Evolutionary conservation across 140 eudicot species (phyloP).

Genomic region (Bidens hawaiensis): DNA sequence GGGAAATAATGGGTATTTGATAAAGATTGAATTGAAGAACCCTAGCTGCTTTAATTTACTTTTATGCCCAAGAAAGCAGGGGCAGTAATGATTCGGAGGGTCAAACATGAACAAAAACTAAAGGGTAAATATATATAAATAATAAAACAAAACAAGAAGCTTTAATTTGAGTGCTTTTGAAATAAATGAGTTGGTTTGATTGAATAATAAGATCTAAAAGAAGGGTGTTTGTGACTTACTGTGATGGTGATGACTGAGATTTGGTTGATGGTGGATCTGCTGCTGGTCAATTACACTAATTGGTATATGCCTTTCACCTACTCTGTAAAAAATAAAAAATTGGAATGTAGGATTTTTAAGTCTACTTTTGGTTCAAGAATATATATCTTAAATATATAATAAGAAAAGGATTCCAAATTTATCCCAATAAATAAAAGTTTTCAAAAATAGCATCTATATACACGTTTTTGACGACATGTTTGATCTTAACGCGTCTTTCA

Average conservation of each 20-base stretch:
- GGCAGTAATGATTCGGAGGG: slow-evolving; percentile 60
- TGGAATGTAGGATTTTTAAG: too few species aligned
- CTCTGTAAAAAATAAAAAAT: slow-evolving; percentile 2
- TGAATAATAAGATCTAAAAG: slow-evolving; percentile 37
- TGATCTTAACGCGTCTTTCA: too few species aligned
- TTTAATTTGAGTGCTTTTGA: slow-evolving; percentile 30
- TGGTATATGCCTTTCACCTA: slow-evolving; percentile 21
- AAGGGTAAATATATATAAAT: slow-evolving; percentile 11
- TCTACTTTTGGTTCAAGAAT: too few species aligned
- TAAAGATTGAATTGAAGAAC: slow-evolving; percentile 25
- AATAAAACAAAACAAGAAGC: slow-evolving; percentile 27
- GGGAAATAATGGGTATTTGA: slow-evolving; percentile 28
- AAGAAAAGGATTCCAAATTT: too few species aligned
- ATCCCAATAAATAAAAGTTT: too few species aligned
- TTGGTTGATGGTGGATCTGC: slow-evolving; percentile 28
- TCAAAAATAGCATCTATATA: too few species aligned
- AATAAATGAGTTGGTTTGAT: slow-evolving; percentile 11
- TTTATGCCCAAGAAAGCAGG: slow-evolving; percentile 54
- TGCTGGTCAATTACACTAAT: slow-evolving; percentile 24
- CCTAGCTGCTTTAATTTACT: slow-evolving; percentile 46
- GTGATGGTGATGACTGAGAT: too few species aligned
- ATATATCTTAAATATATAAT: too few species aligned
- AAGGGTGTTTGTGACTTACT: slow-evolving; percentile 21
- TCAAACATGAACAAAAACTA: slow-evolving; percentile 43
- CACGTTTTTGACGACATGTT: too few species aligned